Percentiles rank a stretch among this genome's conserved stretches.
Evolutionary conservation across 2,329 filamentous ascomycete species (phyloP).

Genomic region (Aspergillus sclerotialis): DNA sequence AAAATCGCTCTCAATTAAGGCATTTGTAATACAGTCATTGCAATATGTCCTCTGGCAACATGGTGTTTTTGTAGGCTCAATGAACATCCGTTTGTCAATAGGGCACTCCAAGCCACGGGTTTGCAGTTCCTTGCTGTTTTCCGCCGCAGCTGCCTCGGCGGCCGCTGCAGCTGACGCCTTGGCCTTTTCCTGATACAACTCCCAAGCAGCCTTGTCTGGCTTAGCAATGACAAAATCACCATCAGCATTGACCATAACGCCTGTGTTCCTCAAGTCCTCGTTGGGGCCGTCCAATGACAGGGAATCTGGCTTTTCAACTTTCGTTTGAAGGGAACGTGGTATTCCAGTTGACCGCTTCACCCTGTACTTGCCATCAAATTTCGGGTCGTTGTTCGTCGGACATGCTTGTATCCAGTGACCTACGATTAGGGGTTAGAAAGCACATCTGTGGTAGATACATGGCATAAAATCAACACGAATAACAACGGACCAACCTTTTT

Average conservation of each 20-base stretch:
- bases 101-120: constrained; percentile 85
- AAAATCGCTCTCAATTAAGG: constrained; percentile 96
- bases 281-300: constrained; percentile 66
- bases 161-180: constrained; percentile 79
- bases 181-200: constrained; percentile 90
- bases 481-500: constrained; percentile 57
- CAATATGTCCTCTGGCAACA: constrained; percentile 98
- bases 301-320: constrained; percentile 81
- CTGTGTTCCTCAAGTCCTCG: constrained; percentile 74
- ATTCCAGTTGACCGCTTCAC: constrained; percentile 97
- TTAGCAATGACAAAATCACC: constrained; percentile 96
- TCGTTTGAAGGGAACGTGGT: constrained; percentile 88
- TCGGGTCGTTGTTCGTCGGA: constrained; percentile 96
- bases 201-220: constrained; percentile 92
- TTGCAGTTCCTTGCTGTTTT: constrained; percentile 78
- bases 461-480: constrained; percentile 12
- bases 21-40: constrained; percentile 99
- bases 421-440: constrained; percentile 17
- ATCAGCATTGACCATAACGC: constrained; percentile 95
- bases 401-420: constrained; percentile 98
- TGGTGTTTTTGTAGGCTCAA: constrained; percentile 97
- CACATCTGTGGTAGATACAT: too few species aligned
- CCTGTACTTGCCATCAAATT: constrained; percentile 85
- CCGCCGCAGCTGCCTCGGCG: constrained; percentile 67
- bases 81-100: constrained; percentile 95